Evolutionary conservation across 768 basidiomycete species (phyloP), one percentile per base, ranked within the genome.

Genomic region (Xerocomus brunneocitrinus): DNA sequence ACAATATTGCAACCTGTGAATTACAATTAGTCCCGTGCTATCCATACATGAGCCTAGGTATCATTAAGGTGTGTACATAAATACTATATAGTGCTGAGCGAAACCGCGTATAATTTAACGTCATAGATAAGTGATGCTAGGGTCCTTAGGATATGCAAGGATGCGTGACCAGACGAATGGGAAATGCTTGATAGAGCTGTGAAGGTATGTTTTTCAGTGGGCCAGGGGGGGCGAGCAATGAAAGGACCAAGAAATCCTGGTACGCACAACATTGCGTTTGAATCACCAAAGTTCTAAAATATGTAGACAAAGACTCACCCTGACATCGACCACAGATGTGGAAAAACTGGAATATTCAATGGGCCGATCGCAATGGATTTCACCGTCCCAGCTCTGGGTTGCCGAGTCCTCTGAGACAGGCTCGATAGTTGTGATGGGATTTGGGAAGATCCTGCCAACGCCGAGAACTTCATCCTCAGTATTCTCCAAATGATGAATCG

Each of bases 141-240:
- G 31, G 54, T 36, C 59, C 45, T 71, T 47, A 71, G 30, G 60
- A 57, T 42, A 57, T 57, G 51, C 74, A 84, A 2, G 82, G 70
- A 50, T 88, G 83, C 3, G 84, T 84, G 36, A 85, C 84, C 36
- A 87, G 62, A 49, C 78, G 75, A 31, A 87, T 80, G 3, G 85
- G 79, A 54, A 85, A 74, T 8, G 75, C 70, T 36, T 81, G 66
- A 60, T 79, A 77, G 55, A 70, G 56, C 63, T 79, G 62, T 12
- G 68, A 57, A 41, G 72, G 50, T 49, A 77, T 62, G 49, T 73
- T 62, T 52, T 61, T 58, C 32, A 51, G 68, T 66, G 58, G 66
- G 8, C 71, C 67, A 62, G 63, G 68, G 34, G 73, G 63, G 0
- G 74, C 75, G 28, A 75, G 56, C 55, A 87, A 57, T 1, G 74